Evolutionary conservation across 805 yeast genomes (phyloP).

Genomic region (Candida peoriensis): DNA sequence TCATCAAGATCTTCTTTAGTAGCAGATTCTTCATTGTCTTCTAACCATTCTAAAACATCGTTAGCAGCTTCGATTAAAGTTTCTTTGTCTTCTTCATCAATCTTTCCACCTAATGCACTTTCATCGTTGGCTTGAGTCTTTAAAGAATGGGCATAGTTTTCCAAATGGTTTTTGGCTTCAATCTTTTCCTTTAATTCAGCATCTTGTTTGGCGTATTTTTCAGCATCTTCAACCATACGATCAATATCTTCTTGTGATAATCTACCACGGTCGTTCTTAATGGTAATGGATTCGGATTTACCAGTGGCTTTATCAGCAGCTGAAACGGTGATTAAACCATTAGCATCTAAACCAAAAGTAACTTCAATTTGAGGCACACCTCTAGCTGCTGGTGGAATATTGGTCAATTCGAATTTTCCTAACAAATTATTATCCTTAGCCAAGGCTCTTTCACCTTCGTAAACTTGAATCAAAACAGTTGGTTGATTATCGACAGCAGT

Average conservation of each 20-base stretch:
- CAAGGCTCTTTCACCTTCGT: conserved; percentile 94
- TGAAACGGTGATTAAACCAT: conserved; percentile 79
- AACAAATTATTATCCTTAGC: conserved; percentile 89
- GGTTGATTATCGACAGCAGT: conserved; percentile 97
- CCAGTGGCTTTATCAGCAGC: conserved; percentile 96
- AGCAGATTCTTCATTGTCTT: conserved; percentile 81
- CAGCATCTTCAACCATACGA: conserved; percentile 97
- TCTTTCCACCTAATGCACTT: conserved; percentile 64
- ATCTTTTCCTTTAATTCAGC: conserved; percentile 76
- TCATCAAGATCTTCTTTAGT: conserved; percentile 91
- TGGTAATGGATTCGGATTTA: conserved; percentile 83
- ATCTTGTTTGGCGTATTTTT: conserved; percentile 89
- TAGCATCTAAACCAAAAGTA: conserved; percentile 82
- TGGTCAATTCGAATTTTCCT: conserved; percentile 82
- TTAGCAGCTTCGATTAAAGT: conserved; percentile 79
- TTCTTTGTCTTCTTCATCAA: conserved; percentile 89
- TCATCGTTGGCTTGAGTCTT: conserved; percentile 61
- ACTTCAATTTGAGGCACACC: conserved; percentile 90
- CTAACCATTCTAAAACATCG: conserved; percentile 85
- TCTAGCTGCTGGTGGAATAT: conserved; percentile 89
- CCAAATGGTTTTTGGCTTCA: conserved; percentile 82
- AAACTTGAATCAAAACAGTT: conserved; percentile 89
- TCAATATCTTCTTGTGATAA: conserved; percentile 90
- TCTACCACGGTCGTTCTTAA: conserved; percentile 93
- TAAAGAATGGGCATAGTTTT: conserved; percentile 81